Conservation (phyloP, 768 basidiomycete genomes). For the Cyclocybe cylindracea region DNA sequence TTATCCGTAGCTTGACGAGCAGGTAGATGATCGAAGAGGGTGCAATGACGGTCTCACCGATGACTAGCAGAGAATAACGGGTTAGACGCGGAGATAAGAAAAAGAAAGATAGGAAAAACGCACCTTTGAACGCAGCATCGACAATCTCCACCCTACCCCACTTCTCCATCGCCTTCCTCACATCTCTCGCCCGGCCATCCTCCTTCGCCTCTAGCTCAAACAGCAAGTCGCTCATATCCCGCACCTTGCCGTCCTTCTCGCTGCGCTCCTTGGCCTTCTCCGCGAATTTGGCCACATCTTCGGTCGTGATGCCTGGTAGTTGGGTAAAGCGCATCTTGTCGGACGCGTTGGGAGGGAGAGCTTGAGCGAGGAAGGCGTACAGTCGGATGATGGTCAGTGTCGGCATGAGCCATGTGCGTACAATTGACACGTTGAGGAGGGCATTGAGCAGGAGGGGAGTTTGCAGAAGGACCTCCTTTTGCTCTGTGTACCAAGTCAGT, state of each 20-base stretch:
- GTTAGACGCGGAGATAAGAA: background rate
- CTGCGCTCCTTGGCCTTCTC: constrained; percentile 27
- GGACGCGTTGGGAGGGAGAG: constrained; percentile 59
- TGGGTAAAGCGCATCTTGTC: constrained; percentile 60
- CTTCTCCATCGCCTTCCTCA: constrained; percentile 63
- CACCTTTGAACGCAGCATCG: constrained; percentile 86
- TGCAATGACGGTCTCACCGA: constrained; percentile 85
- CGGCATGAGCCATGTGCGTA: constrained; percentile 88
- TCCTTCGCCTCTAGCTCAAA: constrained; percentile 49
- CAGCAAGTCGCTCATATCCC: constrained; percentile 47
- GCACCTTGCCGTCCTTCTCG: too few relatives aligned
- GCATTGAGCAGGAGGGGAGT: constrained; percentile 76
- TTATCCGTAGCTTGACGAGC: constrained; percentile 78
- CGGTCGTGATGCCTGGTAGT: constrained; percentile 68
- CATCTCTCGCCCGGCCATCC: constrained; percentile 49
- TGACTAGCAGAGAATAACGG: constrained; percentile 50
- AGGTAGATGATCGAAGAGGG: constrained; percentile 89
- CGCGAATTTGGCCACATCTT: constrained; percentile 43
- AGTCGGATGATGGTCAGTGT: constrained; percentile 80
- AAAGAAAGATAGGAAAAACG: constrained; percentile 11
- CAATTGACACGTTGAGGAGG: constrained; percentile 76
- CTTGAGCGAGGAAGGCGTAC: constrained; percentile 84
- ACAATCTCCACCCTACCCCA: constrained; percentile 82
- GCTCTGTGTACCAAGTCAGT: constrained; percentile 50
- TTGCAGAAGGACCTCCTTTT: constrained; percentile 68